Percentiles rank a stretch among this genome's conserved stretches.
Conservation (phyloP, 768 basidiomycete genomes). For the Sporobolomyces phaffii region DNA sequence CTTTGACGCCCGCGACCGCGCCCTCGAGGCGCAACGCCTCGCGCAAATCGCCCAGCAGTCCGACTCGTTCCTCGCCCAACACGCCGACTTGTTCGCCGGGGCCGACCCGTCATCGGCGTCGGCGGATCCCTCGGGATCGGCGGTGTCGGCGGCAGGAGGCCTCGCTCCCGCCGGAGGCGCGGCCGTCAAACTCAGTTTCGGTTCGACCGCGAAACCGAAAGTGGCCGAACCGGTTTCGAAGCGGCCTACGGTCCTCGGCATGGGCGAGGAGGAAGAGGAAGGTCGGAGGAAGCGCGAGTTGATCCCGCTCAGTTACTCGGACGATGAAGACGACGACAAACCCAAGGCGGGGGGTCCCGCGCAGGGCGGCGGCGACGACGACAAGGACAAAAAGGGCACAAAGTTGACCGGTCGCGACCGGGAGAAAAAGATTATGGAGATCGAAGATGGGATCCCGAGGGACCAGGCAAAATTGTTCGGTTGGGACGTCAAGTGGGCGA, state of each 20-base stretch:
- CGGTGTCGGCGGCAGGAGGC: too few species aligned
- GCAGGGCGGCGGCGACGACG: slow-evolving; percentile 12
- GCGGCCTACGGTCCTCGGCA: slow-evolving; percentile 20
- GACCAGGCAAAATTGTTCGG: slow-evolving; percentile 37
- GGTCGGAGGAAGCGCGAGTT: slow-evolving; percentile 38
- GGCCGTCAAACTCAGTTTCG: slow-evolving; percentile 39
- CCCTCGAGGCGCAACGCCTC: slow-evolving; percentile 75
- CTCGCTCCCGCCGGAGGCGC: too few species aligned
- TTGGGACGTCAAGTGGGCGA: slow-evolving; percentile 38
- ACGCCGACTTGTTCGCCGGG: slow-evolving; percentile 38
- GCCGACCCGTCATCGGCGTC: not conserved
- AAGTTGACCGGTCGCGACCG: slow-evolving; percentile 27
- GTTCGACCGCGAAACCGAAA: slow-evolving; percentile 10
- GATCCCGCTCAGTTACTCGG: slow-evolving; percentile 42
- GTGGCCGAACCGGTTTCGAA: slow-evolving; percentile 1
- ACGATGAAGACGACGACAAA: slow-evolving; percentile 41
- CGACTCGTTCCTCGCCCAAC: slow-evolving; percentile 67
- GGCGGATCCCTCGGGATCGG: not conserved
- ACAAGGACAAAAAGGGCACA: slow-evolving; percentile 13
- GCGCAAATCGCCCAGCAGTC: slow-evolving; percentile 83
- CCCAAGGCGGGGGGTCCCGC: not conserved
- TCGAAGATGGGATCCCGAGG: slow-evolving; percentile 37
- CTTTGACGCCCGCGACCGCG: slow-evolving; percentile 73
- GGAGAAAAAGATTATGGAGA: slow-evolving; percentile 32
- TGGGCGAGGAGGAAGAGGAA: slow-evolving; percentile 47